Evolutionary conservation across 169 alveolate species (phyloP).

Genomic region (Plasmodium coatneyi): DNA sequence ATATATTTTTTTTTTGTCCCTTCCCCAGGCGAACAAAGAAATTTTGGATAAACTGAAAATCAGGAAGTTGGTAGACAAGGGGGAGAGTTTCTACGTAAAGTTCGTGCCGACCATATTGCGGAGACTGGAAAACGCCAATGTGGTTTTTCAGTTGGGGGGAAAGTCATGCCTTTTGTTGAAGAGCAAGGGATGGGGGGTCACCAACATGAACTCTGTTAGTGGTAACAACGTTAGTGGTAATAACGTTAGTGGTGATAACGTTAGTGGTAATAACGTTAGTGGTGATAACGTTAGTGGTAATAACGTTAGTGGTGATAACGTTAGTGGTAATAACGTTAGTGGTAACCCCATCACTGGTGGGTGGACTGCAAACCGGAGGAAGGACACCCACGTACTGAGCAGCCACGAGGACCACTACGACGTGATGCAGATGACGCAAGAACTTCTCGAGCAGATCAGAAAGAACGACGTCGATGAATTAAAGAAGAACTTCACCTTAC

Average conservation of each 20-base stretch:
- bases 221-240: no score
- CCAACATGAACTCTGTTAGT: neutral
- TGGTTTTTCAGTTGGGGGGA: conserved; percentile 12
- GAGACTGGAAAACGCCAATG: conserved; percentile 27
- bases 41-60: conserved; percentile 19
- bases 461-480: conserved; percentile 16
- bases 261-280: no score
- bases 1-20: neutral
- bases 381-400: conserved; percentile 3
- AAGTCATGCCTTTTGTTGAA: conserved; percentile 56
- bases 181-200: neutral
- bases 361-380: neutral
- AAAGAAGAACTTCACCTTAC: conserved; percentile 20
- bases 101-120: conserved; percentile 42
- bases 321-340: no score
- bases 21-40: conserved; percentile 38
- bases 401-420: conserved; percentile 32
- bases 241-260: no score
- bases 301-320: no score
- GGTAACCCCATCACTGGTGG: neutral
- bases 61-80: conserved; percentile 31
- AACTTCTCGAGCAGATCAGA: neutral
- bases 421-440: neutral
- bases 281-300: no score
- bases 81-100: conserved; percentile 52